Evolutionary conservation across 495 filamentous ascomycete species (phyloP).

Genomic region (Lepraria neglecta): DNA sequence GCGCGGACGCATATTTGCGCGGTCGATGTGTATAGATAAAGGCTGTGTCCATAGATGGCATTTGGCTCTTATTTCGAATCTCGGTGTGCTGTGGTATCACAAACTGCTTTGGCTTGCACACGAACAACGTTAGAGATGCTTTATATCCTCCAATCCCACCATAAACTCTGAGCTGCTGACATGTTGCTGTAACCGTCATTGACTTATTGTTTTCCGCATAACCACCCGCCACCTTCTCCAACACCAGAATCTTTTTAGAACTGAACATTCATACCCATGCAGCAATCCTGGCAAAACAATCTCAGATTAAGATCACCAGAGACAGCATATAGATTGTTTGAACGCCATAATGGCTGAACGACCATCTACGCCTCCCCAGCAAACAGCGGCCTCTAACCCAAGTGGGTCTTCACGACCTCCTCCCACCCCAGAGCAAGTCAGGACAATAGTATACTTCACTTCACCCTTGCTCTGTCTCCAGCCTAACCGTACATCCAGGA

Average conservation of each 20-base stretch:
- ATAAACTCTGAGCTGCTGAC: too few relatives aligned
- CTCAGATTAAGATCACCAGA: not conserved
- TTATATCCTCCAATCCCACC: too few relatives aligned
- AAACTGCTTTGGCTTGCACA: too few relatives aligned
- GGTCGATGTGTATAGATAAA: conserved; percentile 3
- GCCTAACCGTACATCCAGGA: conserved; percentile 49
- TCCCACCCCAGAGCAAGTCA: conserved; percentile 67
- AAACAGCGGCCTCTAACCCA: conserved; percentile 33
- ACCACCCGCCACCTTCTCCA: not conserved
- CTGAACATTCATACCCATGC: not conserved
- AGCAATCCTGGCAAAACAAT: too few relatives aligned
- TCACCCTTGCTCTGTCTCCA: not conserved
- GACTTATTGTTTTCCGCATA: not conserved
- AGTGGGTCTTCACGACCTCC: conserved; percentile 46
- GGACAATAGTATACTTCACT: conserved; percentile 52
- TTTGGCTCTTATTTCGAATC: too few relatives aligned
- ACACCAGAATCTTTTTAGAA: too few relatives aligned
- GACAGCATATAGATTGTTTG: too few relatives aligned
- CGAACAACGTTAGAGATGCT: too few relatives aligned
- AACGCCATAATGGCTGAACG: conserved; percentile 30
- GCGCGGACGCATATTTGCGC: not conserved
- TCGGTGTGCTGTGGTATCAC: too few relatives aligned
- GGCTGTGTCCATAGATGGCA: not conserved
- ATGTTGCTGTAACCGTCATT: too few relatives aligned
- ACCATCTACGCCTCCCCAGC: conserved; percentile 57